These are phyloP conservation scores for Aegilops longissima DNA, from an alignment of 176 grass and related monocot species.

Conservation along the genomic window DNA sequence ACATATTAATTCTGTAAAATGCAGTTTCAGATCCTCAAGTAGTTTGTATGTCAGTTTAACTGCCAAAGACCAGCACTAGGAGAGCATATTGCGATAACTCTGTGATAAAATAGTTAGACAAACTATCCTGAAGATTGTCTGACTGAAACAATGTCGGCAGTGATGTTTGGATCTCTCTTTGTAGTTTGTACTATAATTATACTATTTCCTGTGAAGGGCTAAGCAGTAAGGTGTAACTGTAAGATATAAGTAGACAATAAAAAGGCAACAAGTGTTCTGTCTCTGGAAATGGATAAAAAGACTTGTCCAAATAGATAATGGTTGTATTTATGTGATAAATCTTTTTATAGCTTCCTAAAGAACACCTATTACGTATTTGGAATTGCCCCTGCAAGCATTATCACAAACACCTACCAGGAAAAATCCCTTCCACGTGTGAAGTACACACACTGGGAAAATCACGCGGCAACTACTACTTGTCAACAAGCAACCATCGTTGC, in stretches of 20 bases:
- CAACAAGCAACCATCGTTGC: too few species aligned
- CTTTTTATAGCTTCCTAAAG: not conserved
- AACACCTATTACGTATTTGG: too few species aligned
- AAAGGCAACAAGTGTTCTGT: not conserved
- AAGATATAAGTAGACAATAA: not conserved
- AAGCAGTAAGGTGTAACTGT: conserved; percentile 19
- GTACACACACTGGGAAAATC: too few species aligned
- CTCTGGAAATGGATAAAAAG: not conserved
- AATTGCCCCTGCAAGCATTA: too few species aligned
- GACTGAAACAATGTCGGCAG: not conserved
- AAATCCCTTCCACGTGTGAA: too few species aligned
- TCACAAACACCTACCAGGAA: too few species aligned
- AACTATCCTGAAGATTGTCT: not conserved
- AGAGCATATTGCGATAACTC: not conserved
- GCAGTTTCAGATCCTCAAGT: conserved; percentile 1
- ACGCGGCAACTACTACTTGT: too few species aligned
- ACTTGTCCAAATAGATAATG: not conserved
- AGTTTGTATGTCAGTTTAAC: not conserved
- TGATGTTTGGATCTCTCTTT: not conserved
- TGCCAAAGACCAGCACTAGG: not conserved
- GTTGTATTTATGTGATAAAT: not conserved
- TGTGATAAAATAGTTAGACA: not conserved
- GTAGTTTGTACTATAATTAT: not conserved
- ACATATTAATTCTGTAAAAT: not conserved
- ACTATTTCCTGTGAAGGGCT: not conserved